Percentiles rank a stretch among this genome's conserved stretches.
These are phyloP conservation scores for Dactylellina cionopaga DNA, from an alignment of 2,329 filamentous ascomycete genomes.

Conservation along the genomic window DNA sequence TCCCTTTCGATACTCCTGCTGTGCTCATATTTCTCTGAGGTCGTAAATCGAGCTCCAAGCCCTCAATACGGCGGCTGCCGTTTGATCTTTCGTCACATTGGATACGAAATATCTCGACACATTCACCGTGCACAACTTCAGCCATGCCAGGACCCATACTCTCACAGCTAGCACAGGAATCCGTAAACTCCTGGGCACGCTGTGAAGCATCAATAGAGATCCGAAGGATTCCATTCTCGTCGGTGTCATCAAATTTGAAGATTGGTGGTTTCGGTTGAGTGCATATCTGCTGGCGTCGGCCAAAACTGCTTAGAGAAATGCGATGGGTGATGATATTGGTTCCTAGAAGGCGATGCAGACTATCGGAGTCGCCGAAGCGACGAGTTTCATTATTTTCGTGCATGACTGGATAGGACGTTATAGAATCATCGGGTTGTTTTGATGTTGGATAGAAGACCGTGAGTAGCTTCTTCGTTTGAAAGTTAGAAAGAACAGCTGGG, in stretches of 20 bases:
- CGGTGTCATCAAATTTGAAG: slow-evolving; percentile 8
- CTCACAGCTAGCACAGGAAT: slow-evolving; percentile 29
- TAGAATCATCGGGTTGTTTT: too few species aligned
- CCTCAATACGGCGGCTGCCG: slow-evolving; percentile 4
- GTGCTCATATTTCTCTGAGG: not conserved
- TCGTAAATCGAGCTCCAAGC: slow-evolving; percentile 31
- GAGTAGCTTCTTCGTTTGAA: too few species aligned
- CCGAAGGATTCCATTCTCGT: slow-evolving; percentile 13
- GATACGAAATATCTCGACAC: slow-evolving; percentile 38
- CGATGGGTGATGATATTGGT: slow-evolving; percentile 6
- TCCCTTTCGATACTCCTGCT: not conserved
- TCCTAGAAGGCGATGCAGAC: not conserved
- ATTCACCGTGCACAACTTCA: slow-evolving; percentile 30
- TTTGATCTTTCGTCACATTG: slow-evolving; percentile 2
- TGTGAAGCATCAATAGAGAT: slow-evolving; percentile 21
- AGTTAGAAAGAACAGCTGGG: not conserved
- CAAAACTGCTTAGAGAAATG: not conserved
- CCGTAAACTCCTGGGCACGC: not conserved
- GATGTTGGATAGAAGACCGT: too few species aligned
- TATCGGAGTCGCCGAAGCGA: not conserved
- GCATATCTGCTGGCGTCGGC: slow-evolving; percentile 27
- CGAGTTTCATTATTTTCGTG: not conserved
- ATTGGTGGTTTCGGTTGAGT: not conserved
- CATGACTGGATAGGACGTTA: not conserved
- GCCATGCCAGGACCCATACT: slow-evolving; percentile 24